These are phyloP conservation scores for Cercophora samala DNA, from an alignment of 495 filamentous ascomycete genomes.

Conservation along the genomic window DNA sequence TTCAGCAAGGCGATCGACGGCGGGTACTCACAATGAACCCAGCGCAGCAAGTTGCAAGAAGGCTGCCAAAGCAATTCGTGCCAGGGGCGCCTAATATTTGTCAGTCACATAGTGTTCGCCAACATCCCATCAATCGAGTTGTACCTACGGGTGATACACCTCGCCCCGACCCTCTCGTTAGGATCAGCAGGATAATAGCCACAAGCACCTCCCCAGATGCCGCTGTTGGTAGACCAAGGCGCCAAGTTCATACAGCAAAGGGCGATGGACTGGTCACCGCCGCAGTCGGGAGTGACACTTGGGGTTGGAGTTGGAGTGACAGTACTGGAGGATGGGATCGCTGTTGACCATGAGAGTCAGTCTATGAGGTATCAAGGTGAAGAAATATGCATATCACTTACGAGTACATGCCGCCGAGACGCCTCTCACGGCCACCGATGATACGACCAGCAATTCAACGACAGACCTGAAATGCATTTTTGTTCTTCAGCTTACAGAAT, in stretches of 20 bases:
- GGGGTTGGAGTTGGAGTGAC: not conserved
- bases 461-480: no score
- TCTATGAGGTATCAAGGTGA: not conserved
- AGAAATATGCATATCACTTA: not conserved
- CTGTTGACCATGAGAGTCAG: not conserved
- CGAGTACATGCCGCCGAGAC: not conserved
- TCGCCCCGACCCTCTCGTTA: not conserved
- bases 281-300: not conserved
- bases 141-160: not conserved
- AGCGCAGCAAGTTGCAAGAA: not conserved
- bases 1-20: not conserved
- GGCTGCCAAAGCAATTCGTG: not conserved
- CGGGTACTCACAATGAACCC: not conserved
- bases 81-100: not conserved
- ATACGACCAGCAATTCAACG: no score
- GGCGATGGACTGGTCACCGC: not conserved
- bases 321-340: not conserved
- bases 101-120: not conserved
- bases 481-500: no score
- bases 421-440: no score
- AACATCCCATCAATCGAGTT: not conserved
- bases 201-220: not conserved
- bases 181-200: not conserved
- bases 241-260: not conserved
- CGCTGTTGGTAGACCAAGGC: not conserved